A percentile compares a stretch with the other conserved stretches of the same genome.
These are phyloP conservation scores for Candida anglica DNA, from an alignment of 805 yeast species.

Conservation along the genomic window DNA sequence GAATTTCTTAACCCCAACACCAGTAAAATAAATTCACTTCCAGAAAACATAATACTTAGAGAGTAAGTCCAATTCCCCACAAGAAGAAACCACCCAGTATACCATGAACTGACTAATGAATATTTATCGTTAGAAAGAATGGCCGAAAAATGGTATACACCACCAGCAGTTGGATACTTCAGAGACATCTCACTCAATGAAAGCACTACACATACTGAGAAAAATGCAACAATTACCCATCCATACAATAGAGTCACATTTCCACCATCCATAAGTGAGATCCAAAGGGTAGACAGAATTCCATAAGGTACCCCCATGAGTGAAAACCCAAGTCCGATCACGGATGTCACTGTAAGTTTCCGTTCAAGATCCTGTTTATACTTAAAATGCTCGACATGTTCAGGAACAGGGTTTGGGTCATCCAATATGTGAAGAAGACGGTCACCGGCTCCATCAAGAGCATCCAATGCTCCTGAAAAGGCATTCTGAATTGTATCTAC, in stretches of 20 bases:
- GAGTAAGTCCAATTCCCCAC: conserved; percentile 79
- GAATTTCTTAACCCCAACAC: conserved; percentile 59
- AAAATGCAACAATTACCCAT: conserved; percentile 61
- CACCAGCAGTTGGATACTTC: conserved; percentile 73
- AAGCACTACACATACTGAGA: conserved; percentile 60
- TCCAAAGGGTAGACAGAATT: conserved; percentile 67
- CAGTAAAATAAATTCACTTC: conserved; percentile 68
- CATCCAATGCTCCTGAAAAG: too few relatives aligned
- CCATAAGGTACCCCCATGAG: conserved; percentile 83
- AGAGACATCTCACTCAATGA: conserved; percentile 76
- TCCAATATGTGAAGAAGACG: conserved; percentile 8
- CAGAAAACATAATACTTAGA: conserved; percentile 69
- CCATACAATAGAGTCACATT: conserved; percentile 75
- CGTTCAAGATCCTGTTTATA: conserved; percentile 70
- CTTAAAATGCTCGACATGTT: conserved; percentile 65
- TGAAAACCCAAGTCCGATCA: conserved; percentile 76
- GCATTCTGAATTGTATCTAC: conserved; percentile 11
- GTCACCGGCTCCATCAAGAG: too few relatives aligned
- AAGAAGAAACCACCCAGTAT: conserved; percentile 71
- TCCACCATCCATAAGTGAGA: conserved; percentile 73
- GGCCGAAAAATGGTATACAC: conserved; percentile 74
- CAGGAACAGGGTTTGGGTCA: conserved; percentile 44
- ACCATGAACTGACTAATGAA: conserved; percentile 65
- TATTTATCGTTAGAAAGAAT: conserved; percentile 57
- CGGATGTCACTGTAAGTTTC: conserved; percentile 63